phyloP scores from a whole-genome alignment of 352 stramenopile genomes.

The Phytophthora europaea region DNA sequence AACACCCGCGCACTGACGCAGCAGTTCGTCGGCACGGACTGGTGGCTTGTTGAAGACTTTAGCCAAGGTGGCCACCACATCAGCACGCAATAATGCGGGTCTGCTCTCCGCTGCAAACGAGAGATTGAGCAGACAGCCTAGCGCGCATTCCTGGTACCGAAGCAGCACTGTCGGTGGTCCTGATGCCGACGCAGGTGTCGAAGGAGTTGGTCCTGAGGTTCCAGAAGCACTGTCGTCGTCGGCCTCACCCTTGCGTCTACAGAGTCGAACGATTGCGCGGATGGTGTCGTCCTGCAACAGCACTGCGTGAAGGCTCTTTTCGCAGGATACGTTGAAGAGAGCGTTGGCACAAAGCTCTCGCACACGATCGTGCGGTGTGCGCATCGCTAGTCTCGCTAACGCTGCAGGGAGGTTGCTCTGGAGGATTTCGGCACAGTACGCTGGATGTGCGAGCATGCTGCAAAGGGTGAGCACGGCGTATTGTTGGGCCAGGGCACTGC shows the following conservation, averaged over 20 bases:
- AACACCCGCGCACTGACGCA: conserved; percentile 73
- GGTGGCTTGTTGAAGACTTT: conserved; percentile 72
- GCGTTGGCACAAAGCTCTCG: conserved; percentile 80
- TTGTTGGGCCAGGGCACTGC: conserved; percentile 63
- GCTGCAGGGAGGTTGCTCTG: conserved; percentile 73
- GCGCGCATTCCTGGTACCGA: conserved; percentile 74
- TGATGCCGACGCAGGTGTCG: conserved; percentile 22
- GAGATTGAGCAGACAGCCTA: conserved; percentile 84
- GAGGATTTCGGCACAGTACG: conserved; percentile 71
- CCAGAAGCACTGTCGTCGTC: conserved; percentile 57
- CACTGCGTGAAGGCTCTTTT: conserved; percentile 71
- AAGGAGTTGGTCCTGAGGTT: conserved; percentile 42
- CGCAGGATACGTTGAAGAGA: conserved; percentile 85
- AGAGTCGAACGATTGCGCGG: conserved; percentile 72
- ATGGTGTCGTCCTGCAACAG: conserved; percentile 82
- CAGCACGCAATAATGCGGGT: conserved; percentile 66
- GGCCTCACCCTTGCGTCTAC: conserved; percentile 64
- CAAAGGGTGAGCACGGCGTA: conserved; percentile 79
- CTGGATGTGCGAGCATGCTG: conserved; percentile 66
- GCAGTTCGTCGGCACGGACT: conserved; percentile 70
- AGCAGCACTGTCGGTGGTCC: conserved; percentile 51
- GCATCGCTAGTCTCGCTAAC: conserved; percentile 54
- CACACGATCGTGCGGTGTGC: conserved; percentile 58
- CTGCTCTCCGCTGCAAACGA: conserved; percentile 78
- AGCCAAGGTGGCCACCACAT: conserved; percentile 71